A percentile compares a stretch with the other conserved stretches of the same genome.
phyloP scores from a whole-genome alignment of 2,329 filamentous ascomycete species.

The Monosporascus sp. region DNA sequence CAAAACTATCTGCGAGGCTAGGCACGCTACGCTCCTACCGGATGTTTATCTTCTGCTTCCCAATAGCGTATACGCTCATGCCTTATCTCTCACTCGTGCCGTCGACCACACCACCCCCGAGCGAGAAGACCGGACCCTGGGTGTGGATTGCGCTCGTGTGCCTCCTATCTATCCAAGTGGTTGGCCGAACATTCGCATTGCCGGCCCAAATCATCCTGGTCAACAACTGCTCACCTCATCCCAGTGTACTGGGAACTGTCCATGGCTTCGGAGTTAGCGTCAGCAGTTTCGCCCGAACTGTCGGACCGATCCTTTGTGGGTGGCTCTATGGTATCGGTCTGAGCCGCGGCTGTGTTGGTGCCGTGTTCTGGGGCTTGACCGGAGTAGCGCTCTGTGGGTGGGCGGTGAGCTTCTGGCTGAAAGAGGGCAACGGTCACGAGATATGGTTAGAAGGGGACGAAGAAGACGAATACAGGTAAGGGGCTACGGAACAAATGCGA shows the following conservation, averaged over 20 bases:
- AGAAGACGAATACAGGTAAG: constrained; percentile 27
- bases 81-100: constrained; percentile 67
- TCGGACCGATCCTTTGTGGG: constrained; percentile 56
- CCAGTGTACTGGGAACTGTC: constrained; percentile 40
- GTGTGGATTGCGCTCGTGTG: constrained; percentile 61
- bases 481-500: background rate
- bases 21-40: constrained; percentile 66
- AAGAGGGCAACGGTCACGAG: constrained; percentile 60
- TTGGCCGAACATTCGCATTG: constrained; percentile 58
- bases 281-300: constrained; percentile 50
- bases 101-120: constrained; percentile 40
- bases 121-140: constrained; percentile 44
- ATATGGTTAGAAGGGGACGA: constrained; percentile 59
- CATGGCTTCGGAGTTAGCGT: constrained; percentile 53
- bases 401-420: constrained; percentile 48
- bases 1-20: constrained; percentile 57
- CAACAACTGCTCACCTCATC: constrained; percentile 44
- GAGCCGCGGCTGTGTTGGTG: constrained; percentile 49
- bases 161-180: constrained; percentile 59
- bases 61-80: constrained; percentile 61
- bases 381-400: constrained; percentile 43
- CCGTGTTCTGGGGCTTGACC: constrained; percentile 52
- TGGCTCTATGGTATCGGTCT: constrained; percentile 56
- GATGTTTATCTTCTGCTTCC: constrained; percentile 64
- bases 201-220: constrained; percentile 41